Conservation (phyloP, 2,329 filamentous ascomycete species). For the Pseudogymnoascus sp. region DNA sequence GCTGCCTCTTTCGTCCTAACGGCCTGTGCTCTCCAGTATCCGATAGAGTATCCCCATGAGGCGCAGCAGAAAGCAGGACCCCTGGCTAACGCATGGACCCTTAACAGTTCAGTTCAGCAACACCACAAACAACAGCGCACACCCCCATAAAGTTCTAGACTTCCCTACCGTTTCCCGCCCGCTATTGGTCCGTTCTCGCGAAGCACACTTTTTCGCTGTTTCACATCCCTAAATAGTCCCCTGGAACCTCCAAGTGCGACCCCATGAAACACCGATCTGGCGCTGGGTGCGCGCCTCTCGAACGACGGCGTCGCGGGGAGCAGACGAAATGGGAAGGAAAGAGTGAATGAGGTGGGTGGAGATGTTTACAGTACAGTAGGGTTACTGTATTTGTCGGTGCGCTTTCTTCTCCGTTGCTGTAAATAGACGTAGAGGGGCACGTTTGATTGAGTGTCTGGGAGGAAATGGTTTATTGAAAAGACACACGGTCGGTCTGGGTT, state of each 20-base stretch:
- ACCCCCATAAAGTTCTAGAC: neutral
- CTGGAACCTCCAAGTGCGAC: neutral
- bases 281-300: neutral
- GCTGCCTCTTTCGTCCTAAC: neutral
- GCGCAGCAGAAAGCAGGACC: neutral
- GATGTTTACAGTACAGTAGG: neutral
- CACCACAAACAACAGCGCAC: neutral
- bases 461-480: neutral
- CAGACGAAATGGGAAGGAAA: neutral
- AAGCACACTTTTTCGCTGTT: neutral
- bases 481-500: neutral
- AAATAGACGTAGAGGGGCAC: neutral
- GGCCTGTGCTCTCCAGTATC: neutral
- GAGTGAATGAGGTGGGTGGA: neutral
- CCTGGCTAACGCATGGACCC: neutral
- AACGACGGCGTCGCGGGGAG: neutral
- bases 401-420: neutral
- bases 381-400: neutral
- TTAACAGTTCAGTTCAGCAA: too few species aligned
- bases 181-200: neutral
- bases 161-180: neutral
- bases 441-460: neutral
- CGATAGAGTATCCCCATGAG: constrained; percentile 1
- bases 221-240: neutral
- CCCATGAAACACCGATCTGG: neutral